phyloP scores from a whole-genome alignment of 345 rosid species.

The Salix koriyanagi region DNA sequence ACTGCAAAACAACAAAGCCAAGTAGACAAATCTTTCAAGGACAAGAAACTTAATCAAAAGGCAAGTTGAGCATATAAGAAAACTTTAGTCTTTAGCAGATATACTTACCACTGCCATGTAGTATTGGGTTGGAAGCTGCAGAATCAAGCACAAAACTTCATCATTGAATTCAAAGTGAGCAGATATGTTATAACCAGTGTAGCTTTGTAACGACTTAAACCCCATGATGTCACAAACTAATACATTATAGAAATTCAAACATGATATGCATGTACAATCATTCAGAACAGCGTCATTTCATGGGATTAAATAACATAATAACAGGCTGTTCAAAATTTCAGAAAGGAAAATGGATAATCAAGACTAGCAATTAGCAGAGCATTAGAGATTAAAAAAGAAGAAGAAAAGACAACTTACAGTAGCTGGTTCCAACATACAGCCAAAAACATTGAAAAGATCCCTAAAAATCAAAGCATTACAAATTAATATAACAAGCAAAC shows the following conservation, averaged over 20 bases:
- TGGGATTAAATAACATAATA: not conserved
- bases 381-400: not conserved
- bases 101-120: slow-evolving; percentile 68
- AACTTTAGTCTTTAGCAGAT: not conserved
- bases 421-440: slow-evolving; percentile 81
- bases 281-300: not conserved
- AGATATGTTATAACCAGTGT: not conserved
- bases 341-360: not conserved
- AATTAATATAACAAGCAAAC: not conserved
- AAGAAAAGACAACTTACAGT: slow-evolving; percentile 44
- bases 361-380: too few species aligned
- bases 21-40: not conserved
- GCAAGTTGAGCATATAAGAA: not conserved
- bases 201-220: not conserved
- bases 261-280: not conserved
- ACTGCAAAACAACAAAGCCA: slow-evolving; percentile 33
- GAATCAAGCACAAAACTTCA: slow-evolving; percentile 16
- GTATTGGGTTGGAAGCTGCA: slow-evolving; percentile 90
- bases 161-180: not conserved
- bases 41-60: not conserved
- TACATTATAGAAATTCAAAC: not conserved
- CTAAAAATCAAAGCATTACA: slow-evolving; percentile 30
- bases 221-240: not conserved
- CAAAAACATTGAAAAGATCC: slow-evolving; percentile 72
- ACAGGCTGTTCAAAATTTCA: not conserved